Base-by-base conservation (phyloP, 768 basidiomycete species). In the Saitozyma podzolica region DNA sequence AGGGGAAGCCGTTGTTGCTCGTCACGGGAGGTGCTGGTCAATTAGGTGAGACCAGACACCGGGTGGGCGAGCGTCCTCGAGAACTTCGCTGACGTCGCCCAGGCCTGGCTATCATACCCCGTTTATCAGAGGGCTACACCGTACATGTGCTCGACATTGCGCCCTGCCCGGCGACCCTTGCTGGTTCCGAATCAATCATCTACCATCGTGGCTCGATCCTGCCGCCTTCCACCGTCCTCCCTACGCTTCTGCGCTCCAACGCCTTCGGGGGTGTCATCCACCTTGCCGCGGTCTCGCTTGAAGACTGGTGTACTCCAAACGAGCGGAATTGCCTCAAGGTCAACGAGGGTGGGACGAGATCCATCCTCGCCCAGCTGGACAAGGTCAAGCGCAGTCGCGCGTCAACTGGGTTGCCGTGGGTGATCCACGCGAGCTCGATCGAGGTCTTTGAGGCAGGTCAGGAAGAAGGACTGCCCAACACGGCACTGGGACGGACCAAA, bases 261-360 rank as follows among this genome's bases (percentile, higher is more conserved):
- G 41, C 60, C 4, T 71, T 69, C 39, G 65, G 61, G 11, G 76
- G 76, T 9, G 62, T 78, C 14, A 58, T 78, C n/a, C 67, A 78
- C 52, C 69, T 78, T 19, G 74, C 72, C 8, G 68, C 63, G 14
- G 59, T 75, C 11, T 66, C 70, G 1, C 60, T 73, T 8, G 68
- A 70, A 16, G 50, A 61, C 8, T 74, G 72, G 74, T 78, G 76
- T 50, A 54, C 56, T 3, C 59, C 68, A 14, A 66, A 74, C 51
- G 65, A 67, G 43, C 58, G 53, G 8, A 70, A 69, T 37, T 78
- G 76, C 60, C 62, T 63, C 45, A 58, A 63, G 8, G 64, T 75
- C n/a, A 74, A 77, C 39, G 67, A 64, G 6, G 87, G 91, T 45
- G 95, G 93, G 8, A 78, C 74, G 0, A 57, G 62, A 29, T 59